Conservation (phyloP, 108 stramenopile genomes). For the Cyclotella sp. region DNA sequence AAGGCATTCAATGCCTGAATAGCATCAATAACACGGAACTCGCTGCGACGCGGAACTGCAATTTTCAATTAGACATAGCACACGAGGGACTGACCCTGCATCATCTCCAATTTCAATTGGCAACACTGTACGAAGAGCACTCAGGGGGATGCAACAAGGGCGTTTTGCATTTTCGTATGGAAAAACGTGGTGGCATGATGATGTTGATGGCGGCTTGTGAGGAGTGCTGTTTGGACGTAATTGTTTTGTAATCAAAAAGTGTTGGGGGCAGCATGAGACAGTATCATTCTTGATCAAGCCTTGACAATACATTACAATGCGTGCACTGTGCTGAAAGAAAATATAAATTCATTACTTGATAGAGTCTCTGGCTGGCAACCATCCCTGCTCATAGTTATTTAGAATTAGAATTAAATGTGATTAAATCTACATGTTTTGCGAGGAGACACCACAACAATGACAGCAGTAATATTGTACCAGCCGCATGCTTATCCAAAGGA, state of each 20-base stretch:
- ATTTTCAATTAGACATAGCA: constrained; percentile 43
- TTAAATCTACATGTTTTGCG: too few relatives aligned
- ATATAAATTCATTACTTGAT: too few relatives aligned
- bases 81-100: constrained; percentile 40
- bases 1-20: constrained; percentile 30
- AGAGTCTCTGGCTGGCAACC: too few relatives aligned
- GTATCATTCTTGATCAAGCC: too few relatives aligned
- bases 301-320: too few relatives aligned
- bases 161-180: constrained; percentile 33
- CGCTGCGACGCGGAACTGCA: constrained; percentile 14
- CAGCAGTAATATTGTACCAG: too few relatives aligned
- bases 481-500: too few relatives aligned
- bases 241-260: constrained; percentile 20
- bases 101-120: constrained; percentile 32
- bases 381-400: too few relatives aligned
- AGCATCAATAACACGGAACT: neutral
- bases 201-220: constrained; percentile 43
- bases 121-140: constrained; percentile 38
- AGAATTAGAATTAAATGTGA: too few relatives aligned
- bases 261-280: too few relatives aligned
- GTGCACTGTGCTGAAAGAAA: too few relatives aligned
- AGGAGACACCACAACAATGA: too few relatives aligned
- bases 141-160: constrained; percentile 17
- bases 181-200: constrained; percentile 18
- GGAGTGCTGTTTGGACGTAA: constrained; percentile 23